Evolutionary conservation across 176 grass and related monocot species (phyloP).

Genomic region (Pharus latifolius): DNA sequence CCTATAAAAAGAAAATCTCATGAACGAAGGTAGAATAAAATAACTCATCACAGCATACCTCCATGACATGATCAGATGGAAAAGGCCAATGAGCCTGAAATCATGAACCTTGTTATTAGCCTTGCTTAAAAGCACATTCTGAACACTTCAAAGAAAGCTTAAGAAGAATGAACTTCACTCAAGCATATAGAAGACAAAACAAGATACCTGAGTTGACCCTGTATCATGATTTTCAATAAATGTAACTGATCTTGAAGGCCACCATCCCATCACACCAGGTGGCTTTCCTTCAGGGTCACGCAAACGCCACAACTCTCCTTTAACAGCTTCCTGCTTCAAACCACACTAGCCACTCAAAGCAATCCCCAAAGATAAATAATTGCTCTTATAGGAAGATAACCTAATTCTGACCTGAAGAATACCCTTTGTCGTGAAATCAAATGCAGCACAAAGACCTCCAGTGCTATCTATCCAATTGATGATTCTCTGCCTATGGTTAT

Average conservation of each 20-base stretch:
- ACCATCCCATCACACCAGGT: constrained; percentile 89
- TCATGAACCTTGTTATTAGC: neutral
- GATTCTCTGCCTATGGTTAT: constrained; percentile 73
- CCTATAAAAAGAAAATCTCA: too few relatives aligned
- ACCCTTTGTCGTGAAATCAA: constrained; percentile 98
- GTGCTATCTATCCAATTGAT: constrained; percentile 82
- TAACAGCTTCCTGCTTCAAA: constrained; percentile 76
- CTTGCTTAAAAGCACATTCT: neutral
- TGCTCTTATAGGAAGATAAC: neutral
- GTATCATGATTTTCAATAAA: constrained; percentile 99
- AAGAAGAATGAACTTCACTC: neutral
- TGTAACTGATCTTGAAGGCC: constrained; percentile 92
- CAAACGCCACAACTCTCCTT: constrained; percentile 87
- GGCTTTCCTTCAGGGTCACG: constrained; percentile 64
- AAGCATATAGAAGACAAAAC: neutral
- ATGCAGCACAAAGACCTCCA: constrained; percentile 62
- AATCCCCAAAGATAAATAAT: neutral
- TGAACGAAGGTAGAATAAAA: neutral
- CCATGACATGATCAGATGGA: constrained; percentile 80
- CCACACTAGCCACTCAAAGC: neutral
- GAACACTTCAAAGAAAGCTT: constrained; percentile 6
- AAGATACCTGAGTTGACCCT: constrained; percentile 86
- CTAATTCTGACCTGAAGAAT: constrained; percentile 73
- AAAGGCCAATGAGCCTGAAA: constrained; percentile 99
- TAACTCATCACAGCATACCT: constrained; percentile 43